A percentile compares a stretch with the other conserved stretches of the same genome.
These are phyloP conservation scores for Blastosporella zonata DNA, from an alignment of 1,284 basidiomycete genomes.

Conservation along the genomic window DNA sequence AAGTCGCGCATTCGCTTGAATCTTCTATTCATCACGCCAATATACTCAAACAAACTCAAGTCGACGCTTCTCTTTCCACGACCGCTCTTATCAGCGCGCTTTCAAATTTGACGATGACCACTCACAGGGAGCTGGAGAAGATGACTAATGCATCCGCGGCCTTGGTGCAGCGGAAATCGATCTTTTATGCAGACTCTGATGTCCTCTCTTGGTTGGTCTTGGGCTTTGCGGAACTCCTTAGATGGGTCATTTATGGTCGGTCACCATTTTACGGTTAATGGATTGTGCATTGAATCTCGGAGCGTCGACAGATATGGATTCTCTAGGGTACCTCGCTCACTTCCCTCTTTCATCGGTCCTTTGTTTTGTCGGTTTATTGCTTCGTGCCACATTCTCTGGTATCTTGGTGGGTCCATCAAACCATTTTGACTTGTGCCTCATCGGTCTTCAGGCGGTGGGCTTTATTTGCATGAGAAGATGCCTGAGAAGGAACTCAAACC, in stretches of 20 bases:
- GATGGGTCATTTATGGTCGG: constrained; percentile 8
- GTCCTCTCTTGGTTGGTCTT: constrained; percentile 11
- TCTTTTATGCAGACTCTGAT: not conserved
- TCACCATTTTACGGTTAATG: not conserved
- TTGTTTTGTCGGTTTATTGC: constrained; percentile 9
- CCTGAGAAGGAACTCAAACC: not conserved
- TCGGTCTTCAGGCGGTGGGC: constrained; percentile 11
- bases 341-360: constrained; percentile 10
- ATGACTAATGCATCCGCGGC: constrained; percentile 40
- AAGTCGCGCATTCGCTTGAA: constrained; percentile 21
- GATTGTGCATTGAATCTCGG: not conserved
- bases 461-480: constrained; percentile 13
- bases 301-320: constrained; percentile 6
- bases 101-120: constrained; percentile 33
- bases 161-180: constrained; percentile 12
- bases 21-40: constrained; percentile 30
- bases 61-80: constrained; percentile 33
- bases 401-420: constrained; percentile 12
- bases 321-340: constrained; percentile 10
- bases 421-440: not conserved
- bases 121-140: constrained; percentile 39
- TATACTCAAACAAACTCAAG: constrained; percentile 16
- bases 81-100: constrained; percentile 33
- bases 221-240: constrained; percentile 6
- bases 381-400: constrained; percentile 16